These are phyloP conservation scores for Ascochyta koolunga DNA, from an alignment of 2,329 filamentous ascomycete genomes.

Conservation along the genomic window DNA sequence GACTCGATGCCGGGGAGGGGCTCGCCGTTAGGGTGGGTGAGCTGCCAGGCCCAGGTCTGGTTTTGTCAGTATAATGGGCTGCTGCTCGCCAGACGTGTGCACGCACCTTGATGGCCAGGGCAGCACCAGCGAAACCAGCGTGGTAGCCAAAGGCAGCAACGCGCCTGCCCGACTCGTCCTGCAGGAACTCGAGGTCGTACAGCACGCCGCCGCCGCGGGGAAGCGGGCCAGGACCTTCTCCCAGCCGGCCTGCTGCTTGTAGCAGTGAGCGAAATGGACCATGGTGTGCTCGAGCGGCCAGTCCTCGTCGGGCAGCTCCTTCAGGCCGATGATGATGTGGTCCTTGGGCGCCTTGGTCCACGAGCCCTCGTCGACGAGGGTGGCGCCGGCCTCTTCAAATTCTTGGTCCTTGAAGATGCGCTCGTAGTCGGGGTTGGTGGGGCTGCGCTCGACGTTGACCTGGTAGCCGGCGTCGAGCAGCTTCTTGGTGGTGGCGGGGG, in stretches of 20 bases:
- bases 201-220: constrained; percentile 75
- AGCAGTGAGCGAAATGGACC: constrained; percentile 52
- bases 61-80: constrained; percentile 10
- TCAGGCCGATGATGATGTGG: constrained; percentile 51
- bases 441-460: constrained; percentile 49
- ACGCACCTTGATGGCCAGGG: constrained; percentile 50
- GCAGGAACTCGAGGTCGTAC: constrained; percentile 86
- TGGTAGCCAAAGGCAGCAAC: constrained; percentile 72
- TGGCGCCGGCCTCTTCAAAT: constrained; percentile 48
- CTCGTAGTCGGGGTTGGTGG: constrained; percentile 45
- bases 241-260: constrained; percentile 63
- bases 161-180: constrained; percentile 71
- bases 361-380: constrained; percentile 45
- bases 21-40: constrained; percentile 69
- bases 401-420: constrained; percentile 52
- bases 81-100: too few relatives aligned
- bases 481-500: constrained; percentile 48
- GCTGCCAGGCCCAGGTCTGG: constrained; percentile 83
- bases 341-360: constrained; percentile 48
- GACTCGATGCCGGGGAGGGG: constrained; percentile 69
- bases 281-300: constrained; percentile 49
- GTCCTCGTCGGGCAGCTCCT: constrained; percentile 49
- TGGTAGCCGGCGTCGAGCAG: constrained; percentile 51
- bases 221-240: constrained; percentile 80
- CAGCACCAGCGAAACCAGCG: constrained; percentile 55